A percentile compares a stretch with the other conserved stretches of the same genome.
phyloP scores from a whole-genome alignment of 2,329 filamentous ascomycete species.

The Eurotiales sp. region DNA sequence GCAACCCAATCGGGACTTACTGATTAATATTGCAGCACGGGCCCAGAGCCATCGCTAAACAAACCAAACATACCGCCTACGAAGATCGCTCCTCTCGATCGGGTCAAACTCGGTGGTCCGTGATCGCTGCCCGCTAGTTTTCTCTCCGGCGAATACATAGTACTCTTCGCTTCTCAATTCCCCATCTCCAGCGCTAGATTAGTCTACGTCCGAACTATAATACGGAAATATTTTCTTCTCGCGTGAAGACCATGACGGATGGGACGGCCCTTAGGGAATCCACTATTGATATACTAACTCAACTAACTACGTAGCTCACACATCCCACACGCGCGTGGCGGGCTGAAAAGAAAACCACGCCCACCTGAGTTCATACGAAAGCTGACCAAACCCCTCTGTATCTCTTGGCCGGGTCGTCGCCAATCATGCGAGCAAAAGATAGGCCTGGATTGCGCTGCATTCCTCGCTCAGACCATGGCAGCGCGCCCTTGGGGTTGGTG shows the following conservation, averaged over 20 bases:
- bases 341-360: conserved; percentile 6
- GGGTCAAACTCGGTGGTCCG: background rate
- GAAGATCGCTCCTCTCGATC: background rate
- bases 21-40: too few relatives aligned
- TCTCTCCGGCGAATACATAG: background rate
- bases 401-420: background rate
- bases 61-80: background rate
- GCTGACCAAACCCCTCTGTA: background rate
- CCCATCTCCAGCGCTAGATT: background rate
- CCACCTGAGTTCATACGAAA: background rate
- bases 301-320: too few relatives aligned
- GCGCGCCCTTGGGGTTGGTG: background rate
- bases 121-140: background rate
- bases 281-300: background rate
- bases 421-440: background rate
- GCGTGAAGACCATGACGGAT: background rate
- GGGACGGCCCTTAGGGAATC: background rate
- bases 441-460: background rate
- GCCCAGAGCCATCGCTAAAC: too few relatives aligned
- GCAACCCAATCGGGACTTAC: too few relatives aligned
- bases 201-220: background rate
- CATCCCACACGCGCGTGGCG: background rate
- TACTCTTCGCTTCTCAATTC: too few relatives aligned
- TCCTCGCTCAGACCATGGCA: background rate
- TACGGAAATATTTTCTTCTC: background rate